phyloP scores from a whole-genome alignment of 345 rosid genomes.

The Eucalyptus virginea region DNA sequence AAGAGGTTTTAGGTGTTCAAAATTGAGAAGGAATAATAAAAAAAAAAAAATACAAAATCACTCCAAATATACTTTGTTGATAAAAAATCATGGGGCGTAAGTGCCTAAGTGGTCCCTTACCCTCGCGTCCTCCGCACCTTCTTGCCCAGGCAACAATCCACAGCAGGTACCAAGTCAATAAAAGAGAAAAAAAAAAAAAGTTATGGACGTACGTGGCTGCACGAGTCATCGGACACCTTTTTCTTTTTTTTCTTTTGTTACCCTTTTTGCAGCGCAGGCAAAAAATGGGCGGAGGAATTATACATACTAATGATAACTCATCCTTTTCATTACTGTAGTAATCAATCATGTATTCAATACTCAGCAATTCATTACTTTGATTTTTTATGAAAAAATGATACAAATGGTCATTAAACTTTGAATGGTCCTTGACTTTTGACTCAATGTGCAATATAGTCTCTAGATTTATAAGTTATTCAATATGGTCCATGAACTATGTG shows the following conservation, averaged over 20 bases:
- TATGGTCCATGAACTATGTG: no score
- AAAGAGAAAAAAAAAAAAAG: background rate
- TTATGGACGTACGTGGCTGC: background rate
- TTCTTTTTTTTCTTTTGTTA: no score
- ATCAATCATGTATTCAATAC: background rate
- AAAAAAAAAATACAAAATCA: background rate
- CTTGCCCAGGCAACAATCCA: background rate
- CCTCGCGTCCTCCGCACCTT: background rate
- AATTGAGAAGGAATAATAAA: background rate
- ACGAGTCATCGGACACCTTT: background rate
- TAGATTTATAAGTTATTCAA: no score
- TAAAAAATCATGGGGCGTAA: background rate
- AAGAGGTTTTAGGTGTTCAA: background rate
- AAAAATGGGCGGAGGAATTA: background rate
- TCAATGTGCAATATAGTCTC: no score
- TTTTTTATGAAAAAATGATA: no score
- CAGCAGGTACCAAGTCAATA: background rate
- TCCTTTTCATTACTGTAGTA: background rate
- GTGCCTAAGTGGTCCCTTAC: background rate
- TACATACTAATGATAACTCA: background rate
- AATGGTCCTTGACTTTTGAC: no score
- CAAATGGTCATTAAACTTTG: no score
- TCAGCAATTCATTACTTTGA: background rate
- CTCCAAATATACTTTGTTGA: background rate
- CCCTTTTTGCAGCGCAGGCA: background rate